phyloP scores from a whole-genome alignment of 2,329 filamentous ascomycete genomes.

The Ceratocystis cubensis region DNA sequence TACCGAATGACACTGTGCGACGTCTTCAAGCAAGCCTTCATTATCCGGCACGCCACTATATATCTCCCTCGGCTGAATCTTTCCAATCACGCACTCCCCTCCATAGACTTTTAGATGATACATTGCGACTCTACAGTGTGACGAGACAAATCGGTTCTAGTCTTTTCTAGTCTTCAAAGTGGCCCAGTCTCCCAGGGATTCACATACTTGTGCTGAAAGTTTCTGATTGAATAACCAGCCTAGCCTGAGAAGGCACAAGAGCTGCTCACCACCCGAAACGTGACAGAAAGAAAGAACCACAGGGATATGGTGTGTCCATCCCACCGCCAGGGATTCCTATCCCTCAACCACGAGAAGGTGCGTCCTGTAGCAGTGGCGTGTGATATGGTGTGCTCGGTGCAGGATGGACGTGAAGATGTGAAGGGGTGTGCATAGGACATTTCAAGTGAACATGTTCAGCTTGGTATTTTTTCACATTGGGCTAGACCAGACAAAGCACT shows the following conservation, averaged over 20 bases:
- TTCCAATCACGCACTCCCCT: neutral
- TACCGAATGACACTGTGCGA: neutral
- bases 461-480: neutral
- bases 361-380: too few relatives aligned
- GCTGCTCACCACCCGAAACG: neutral
- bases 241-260: neutral
- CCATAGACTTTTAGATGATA: neutral
- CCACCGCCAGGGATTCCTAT: neutral
- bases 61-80: neutral
- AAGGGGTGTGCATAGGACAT: neutral
- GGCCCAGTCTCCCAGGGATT: neutral
- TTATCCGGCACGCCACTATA: neutral
- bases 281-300: neutral
- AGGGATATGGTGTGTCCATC: neutral
- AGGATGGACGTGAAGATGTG: neutral
- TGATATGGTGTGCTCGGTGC: neutral
- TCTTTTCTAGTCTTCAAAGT: too few relatives aligned
- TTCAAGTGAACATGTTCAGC: constrained; percentile 1
- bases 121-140: neutral
- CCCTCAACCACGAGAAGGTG: neutral
- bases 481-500: neutral
- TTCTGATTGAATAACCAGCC: neutral
- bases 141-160: neutral
- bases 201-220: neutral
- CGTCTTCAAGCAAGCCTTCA: neutral